Conservation (phyloP, 176 grass and related monocot species). For the Themeda triandra region DNA sequence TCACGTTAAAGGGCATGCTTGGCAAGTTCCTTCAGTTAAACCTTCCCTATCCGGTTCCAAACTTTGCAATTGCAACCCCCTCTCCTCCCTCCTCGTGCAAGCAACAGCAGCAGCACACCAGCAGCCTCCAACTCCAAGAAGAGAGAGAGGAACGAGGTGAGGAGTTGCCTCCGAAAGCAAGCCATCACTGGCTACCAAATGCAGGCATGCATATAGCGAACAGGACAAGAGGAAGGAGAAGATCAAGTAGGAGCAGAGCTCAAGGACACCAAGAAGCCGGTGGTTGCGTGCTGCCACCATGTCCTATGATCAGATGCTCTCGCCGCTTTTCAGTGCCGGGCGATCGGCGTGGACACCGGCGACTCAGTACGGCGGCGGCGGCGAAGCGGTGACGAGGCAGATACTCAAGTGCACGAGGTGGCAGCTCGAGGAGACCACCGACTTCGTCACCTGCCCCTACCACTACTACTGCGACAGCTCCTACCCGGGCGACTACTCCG, state of each 20-base stretch:
- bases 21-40: constrained; percentile 42
- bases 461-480: constrained; percentile 99
- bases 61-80: constrained; percentile 22
- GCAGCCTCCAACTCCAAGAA: constrained; percentile 49
- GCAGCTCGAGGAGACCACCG: constrained; percentile 93
- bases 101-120: constrained; percentile 75
- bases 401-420: constrained; percentile 96
- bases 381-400: constrained; percentile 50
- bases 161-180: constrained; percentile 39
- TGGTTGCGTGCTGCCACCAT: not conserved
- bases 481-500: constrained; percentile 70
- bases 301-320: constrained; percentile 51
- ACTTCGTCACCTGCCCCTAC: constrained; percentile 88
- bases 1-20: constrained; percentile 40
- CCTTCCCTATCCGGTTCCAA: constrained; percentile 65
- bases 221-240: constrained; percentile 32
- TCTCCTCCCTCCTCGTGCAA: constrained; percentile 27
- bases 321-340: constrained; percentile 35
- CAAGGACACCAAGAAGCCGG: not conserved
- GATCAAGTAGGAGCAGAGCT: constrained; percentile 14
- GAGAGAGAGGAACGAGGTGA: constrained; percentile 28
- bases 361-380: constrained; percentile 8
- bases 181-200: constrained; percentile 42
- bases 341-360: constrained; percentile 30
- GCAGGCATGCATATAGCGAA: constrained; percentile 60